Evolutionary conservation across 306 rosid species (phyloP), one percentile per base, ranked within the genome.

Genomic region (Vigna reflexopilosa): DNA sequence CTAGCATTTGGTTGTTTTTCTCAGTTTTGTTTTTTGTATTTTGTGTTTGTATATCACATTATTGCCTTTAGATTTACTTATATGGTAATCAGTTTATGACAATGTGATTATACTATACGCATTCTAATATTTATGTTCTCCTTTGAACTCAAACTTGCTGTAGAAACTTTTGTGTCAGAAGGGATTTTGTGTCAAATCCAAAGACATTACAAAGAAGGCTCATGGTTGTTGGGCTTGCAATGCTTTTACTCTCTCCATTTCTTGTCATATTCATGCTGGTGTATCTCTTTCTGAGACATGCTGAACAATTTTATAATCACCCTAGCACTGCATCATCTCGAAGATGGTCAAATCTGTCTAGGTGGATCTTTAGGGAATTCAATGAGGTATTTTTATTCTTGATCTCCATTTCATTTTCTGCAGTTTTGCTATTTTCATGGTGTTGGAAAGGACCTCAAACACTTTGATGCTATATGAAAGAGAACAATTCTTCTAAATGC

Each of bases 181-280:
- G 87, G 85, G 99, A 95, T 78, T 95, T 93, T 77, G 71, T 88
- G 81, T 91, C 94, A 68, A 90, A 95, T 84, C 97, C 99, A 44
- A 87, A 72, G 77, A 70, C 98, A 55, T 86, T 95, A 50, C 80
- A 85, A 91, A 95, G 84, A 85, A 91, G 99, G 86, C 93, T 95
- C 52, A 86, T 79, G 96, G 86, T 90, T 36, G 98, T 95, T 62
- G 99, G 98, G 75, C 61, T 95, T 44, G 90, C 73, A 59, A 89
- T 95, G 99, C 97, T 93, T 79, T 89, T 95, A 50, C 97, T 95
- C 63, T 95, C 99, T 7, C 99, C 99, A 28, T 95, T 95, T 90
- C 92, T 95, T 82, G 97, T 90, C 88, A 95, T 95, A 77, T 95
- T 95, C 88, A 91, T 95, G 99, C 84, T 95, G 78, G 99, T 91